These are phyloP conservation scores for Globisporangium emineosum DNA, from an alignment of 352 stramenopile genomes.

Conservation along the genomic window DNA sequence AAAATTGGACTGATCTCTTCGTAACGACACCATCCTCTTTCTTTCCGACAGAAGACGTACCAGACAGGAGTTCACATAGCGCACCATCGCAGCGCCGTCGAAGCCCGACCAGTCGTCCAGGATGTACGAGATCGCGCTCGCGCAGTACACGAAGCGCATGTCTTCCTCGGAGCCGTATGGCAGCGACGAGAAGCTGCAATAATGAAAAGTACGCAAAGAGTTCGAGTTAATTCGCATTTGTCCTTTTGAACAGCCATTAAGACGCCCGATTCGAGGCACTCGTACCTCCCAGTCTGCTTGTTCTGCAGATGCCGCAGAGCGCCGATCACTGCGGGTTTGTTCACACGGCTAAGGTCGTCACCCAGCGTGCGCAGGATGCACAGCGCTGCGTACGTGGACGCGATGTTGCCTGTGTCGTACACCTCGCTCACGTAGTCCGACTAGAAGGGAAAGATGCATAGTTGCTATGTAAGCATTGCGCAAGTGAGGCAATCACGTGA, in stretches of 20 bases:
- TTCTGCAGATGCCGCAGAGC: slow-evolving; percentile 75
- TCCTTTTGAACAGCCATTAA: not conserved
- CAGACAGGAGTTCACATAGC: slow-evolving; percentile 80
- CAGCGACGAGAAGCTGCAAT: slow-evolving; percentile 61
- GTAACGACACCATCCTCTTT: not conserved
- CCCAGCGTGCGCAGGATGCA: slow-evolving; percentile 84
- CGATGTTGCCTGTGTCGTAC: slow-evolving; percentile 86
- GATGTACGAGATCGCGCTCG: slow-evolving; percentile 84
- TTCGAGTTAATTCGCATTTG: not conserved
- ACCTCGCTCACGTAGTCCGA: slow-evolving; percentile 56
- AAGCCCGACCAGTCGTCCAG: slow-evolving; percentile 85
- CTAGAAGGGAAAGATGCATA: slow-evolving; percentile 14
- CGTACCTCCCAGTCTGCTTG: slow-evolving; percentile 61
- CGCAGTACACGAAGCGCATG: slow-evolving; percentile 88
- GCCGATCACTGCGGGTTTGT: slow-evolving; percentile 62
- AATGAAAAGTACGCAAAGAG: not conserved
- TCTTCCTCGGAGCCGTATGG: slow-evolving; percentile 80
- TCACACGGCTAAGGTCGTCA: slow-evolving; percentile 73
- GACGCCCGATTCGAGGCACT: not conserved
- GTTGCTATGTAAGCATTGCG: not conserved
- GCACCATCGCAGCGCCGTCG: slow-evolving; percentile 57
- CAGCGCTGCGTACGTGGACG: slow-evolving; percentile 80
- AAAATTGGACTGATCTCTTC: not conserved
- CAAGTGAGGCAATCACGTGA: not conserved
- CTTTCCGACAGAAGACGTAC: slow-evolving; percentile 31